These are phyloP conservation scores for Kwoniella dejecticola DNA, from an alignment of 768 basidiomycete species.

Conservation along the genomic window DNA sequence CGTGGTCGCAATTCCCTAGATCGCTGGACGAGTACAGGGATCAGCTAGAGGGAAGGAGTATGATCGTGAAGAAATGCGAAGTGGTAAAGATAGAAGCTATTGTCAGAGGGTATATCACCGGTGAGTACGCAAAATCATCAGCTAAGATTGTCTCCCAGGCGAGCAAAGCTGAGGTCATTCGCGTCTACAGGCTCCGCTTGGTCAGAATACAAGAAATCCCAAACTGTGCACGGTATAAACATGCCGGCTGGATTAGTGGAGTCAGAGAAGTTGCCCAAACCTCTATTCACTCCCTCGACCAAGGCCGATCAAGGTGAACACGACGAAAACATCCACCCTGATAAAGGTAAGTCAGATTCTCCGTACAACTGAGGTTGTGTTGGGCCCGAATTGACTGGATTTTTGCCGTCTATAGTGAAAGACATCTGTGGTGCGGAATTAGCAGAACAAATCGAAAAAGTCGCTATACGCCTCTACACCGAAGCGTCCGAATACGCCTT, in stretches of 20 bases:
- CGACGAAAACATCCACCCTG: conserved; percentile 92
- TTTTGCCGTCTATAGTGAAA: conserved; percentile 45
- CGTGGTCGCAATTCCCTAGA: conserved; percentile 72
- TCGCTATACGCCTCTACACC: conserved; percentile 55
- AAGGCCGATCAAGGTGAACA: conserved; percentile 92
- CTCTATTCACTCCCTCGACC: conserved; percentile 93
- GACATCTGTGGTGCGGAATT: conserved; percentile 56
- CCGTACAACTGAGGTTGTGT: too few species aligned
- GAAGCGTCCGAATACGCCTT: conserved; percentile 74
- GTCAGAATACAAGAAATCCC: conserved; percentile 83
- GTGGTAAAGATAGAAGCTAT: conserved; percentile 93
- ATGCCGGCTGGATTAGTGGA: conserved; percentile 78
- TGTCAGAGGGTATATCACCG: conserved; percentile 94
- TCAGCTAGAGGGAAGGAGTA: conserved; percentile 78
- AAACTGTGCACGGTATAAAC: conserved; percentile 83
- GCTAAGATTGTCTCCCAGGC: background rate
- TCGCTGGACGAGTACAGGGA: conserved; percentile 73
- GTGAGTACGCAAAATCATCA: conserved; percentile 59
- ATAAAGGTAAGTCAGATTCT: conserved; percentile 64
- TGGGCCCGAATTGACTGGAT: background rate
- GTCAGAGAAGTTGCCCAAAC: conserved; percentile 75
- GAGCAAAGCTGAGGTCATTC: background rate
- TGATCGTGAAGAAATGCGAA: conserved; percentile 87
- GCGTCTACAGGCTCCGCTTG: conserved; percentile 81
- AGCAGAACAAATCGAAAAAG: conserved; percentile 52